Evolutionary conservation across 2,329 filamentous ascomycete species (phyloP), one percentile per base, ranked within the genome.

Genomic region (Grosmannia serpens): DNA sequence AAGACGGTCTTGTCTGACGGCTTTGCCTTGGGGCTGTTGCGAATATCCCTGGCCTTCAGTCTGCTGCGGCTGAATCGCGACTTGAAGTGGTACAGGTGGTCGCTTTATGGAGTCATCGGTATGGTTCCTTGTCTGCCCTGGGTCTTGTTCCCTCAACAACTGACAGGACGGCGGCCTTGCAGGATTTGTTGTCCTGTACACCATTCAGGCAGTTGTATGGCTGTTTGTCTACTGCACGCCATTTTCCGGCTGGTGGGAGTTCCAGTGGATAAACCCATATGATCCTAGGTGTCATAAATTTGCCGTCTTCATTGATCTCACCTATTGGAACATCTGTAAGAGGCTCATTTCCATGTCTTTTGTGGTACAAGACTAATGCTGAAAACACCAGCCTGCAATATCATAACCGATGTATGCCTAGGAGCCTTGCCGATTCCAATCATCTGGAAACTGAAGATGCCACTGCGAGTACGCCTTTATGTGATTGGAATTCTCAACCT

Each of bases 401-500:
- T 70, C 20, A 60, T 67, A 33, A 68, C 68, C 29, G 68, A 70
- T 55, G 62, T 70, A 13, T 62, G 61, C 4, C 61, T 70, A 13
- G 65, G 66, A 9, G 65, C 65, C 2, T 55, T 70, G 31, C 69
- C 69, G 1, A 59, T 70, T 8, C 69, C 68, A 0, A 60, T 70
- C 20, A 68, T 70, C n/a, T 66, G 67, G 65, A 65, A 61, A 31
- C 61, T 70, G 1, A 64, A 68, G 24, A 64, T 68, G 50, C 64
- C 65, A 41, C 59, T 66, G 15, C 61, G 66, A 7, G 57, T 64
- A 13, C 61, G 65, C 9, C 47, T 68, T 1, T 68, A 68, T n/a
- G 61, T 68, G 24, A 66, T 69, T 54, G 63, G 55, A 22, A 68
- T 69, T 61, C 61, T 69, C 4, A 70, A 67, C 22, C 65, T 68